Evolutionary conservation across 2,329 filamentous ascomycete genomes (phyloP), one percentile per base, ranked within the genome.

Genomic region (Pseudohalonectria lignicola): DNA sequence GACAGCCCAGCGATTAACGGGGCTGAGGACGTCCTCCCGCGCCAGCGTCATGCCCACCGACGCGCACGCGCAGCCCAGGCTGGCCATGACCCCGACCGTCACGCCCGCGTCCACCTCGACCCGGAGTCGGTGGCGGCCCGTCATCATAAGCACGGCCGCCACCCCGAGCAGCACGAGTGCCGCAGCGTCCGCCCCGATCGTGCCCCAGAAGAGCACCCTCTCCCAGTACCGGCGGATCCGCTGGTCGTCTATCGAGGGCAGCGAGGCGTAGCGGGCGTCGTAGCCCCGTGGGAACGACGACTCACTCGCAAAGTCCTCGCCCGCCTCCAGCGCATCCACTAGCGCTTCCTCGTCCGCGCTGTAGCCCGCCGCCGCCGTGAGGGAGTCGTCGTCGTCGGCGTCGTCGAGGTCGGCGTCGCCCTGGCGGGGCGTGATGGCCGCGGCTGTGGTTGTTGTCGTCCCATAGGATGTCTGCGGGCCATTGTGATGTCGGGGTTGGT

Each of bases 101-200:
- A 84, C 80, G 8, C 79, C 83, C 0, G 74, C 74, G 49, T 88
- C 82, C 4, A 90, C 84, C 54, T 85, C 76, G n/a, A 76, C 66
- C 4, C 72, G 67, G 46, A 81, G 66, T 53, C 74, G 81, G 52
- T 76, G 79, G 34, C 74, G 69, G 8, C 82, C 83, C 1, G 84
- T 84, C 12, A 66, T 60, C 23, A 83, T 74, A 28, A 92, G 69
- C 9, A 82, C 65, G 28, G 67, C 67, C 0, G 82, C 74, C 23
- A 90, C 69, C 34, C 70, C 55, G 26, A 86, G 68, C 8, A 90
- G 67, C 6, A 79, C 55, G 26, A 79, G 68, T 0, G 82, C 71
- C 0, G 74, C 68, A 2, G 62, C 58, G 45, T 83, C 79, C 32
- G 68, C 68, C 30, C 63, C 62, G 12, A 73, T 47, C 12, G 71